These are phyloP conservation scores for Prunus mira DNA, from an alignment of 306 rosid species.

Conservation along the genomic window DNA sequence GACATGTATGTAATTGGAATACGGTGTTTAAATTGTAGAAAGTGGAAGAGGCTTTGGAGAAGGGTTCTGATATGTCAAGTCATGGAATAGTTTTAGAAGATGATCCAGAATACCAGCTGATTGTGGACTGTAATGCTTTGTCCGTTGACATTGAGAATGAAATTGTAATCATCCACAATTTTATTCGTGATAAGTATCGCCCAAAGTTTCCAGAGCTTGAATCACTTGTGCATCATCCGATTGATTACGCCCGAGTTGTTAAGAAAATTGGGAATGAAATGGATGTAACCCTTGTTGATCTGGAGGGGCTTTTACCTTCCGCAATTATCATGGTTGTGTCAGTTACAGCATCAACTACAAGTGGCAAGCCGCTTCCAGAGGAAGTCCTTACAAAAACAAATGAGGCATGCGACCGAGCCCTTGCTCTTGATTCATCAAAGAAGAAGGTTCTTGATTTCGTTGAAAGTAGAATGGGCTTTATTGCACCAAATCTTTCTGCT, in stretches of 20 bases:
- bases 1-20: constrained; percentile 18
- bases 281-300: constrained; percentile 91
- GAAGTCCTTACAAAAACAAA: constrained; percentile 70
- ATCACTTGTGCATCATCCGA: constrained; percentile 90
- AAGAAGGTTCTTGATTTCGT: constrained; percentile 92
- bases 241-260: constrained; percentile 94
- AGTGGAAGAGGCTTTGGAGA: constrained; percentile 82
- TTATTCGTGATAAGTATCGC: constrained; percentile 91
- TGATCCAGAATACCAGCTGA: constrained; percentile 92
- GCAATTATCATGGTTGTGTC: constrained; percentile 96
- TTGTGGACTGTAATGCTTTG: constrained; percentile 85
- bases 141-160: constrained; percentile 97
- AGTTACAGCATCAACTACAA: constrained; percentile 94
- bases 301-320: constrained; percentile 91
- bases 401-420: constrained; percentile 97
- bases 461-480: constrained; percentile 96
- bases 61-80: constrained; percentile 50
- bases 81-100: constrained; percentile 75
- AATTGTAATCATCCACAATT: constrained; percentile 81
- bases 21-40: constrained; percentile 53
- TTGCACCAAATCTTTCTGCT: constrained; percentile 93
- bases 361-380: constrained; percentile 96
- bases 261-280: constrained; percentile 94
- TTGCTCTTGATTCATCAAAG: constrained; percentile 77
- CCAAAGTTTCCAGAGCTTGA: constrained; percentile 95